A percentile compares a stretch with the other conserved stretches of the same genome.
phyloP scores from a whole-genome alignment of 2,329 filamentous ascomycete species.

The Tetracladium maxilliforme region DNA sequence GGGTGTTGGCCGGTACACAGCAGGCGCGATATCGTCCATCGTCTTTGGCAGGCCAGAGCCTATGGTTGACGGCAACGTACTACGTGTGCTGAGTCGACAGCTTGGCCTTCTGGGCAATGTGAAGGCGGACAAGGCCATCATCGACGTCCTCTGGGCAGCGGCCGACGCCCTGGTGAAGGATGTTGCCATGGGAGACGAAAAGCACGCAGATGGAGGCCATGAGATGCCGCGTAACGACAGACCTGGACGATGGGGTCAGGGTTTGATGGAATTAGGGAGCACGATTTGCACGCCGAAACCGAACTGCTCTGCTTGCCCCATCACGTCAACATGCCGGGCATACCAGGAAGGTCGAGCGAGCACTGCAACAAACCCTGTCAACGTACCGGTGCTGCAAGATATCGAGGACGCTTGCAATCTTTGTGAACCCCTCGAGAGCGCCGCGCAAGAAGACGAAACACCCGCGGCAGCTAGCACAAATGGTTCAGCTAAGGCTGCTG shows the following conservation, averaged over 20 bases:
- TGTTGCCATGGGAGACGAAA: conserved; percentile 19
- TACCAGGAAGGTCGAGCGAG: no score
- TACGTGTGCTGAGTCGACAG: conserved; percentile 44
- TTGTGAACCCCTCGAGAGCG: no score
- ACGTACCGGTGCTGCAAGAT: no score
- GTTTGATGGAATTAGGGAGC: conserved; percentile 50
- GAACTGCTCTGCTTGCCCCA: no score
- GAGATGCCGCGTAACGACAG: conserved; percentile 24
- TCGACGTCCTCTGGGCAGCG: conserved; percentile 41
- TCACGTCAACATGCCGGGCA: no score
- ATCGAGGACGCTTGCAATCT: no score
- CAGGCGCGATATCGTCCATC: conserved; percentile 46
- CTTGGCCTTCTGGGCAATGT: conserved; percentile 39
- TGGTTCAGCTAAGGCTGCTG: no score
- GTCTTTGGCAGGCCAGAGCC: conserved; percentile 43
- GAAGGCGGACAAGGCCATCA: conserved; percentile 35
- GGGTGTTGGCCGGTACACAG: conserved; percentile 47
- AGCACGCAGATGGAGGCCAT: conserved; percentile 5
- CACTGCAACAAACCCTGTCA: no score
- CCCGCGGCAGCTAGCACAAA: no score
- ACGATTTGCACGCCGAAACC: conserved; percentile 46
- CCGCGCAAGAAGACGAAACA: no score
- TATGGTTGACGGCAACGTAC: conserved; percentile 50
- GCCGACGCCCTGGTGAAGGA: conserved; percentile 38
- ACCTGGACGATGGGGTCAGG: conserved; percentile 48